Percentiles rank a stretch among this genome's conserved stretches.
phyloP scores from a whole-genome alignment of 2,329 filamentous ascomycete species.

The Gremmenia infestans region DNA sequence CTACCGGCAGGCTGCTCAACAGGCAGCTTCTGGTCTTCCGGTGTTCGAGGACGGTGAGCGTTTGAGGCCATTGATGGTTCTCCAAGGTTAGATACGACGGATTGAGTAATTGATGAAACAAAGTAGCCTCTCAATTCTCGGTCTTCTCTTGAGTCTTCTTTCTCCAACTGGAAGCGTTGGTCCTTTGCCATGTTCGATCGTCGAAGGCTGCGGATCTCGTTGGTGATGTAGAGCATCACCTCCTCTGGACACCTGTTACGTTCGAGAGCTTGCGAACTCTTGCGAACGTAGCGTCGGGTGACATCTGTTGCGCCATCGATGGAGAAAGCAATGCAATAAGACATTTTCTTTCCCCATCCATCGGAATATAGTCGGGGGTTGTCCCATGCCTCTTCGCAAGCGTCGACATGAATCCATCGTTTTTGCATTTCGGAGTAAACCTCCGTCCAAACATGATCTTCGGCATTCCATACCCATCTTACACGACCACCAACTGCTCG shows the following conservation, averaged over 20 bases:
- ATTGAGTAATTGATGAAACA: conserved; percentile 66
- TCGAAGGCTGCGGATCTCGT: conserved; percentile 83
- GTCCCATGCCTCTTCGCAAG: conserved; percentile 93
- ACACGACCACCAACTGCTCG: conserved; percentile 85
- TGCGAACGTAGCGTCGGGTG: conserved; percentile 64
- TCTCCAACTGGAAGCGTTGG: conserved; percentile 74
- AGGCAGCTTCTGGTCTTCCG: conserved; percentile 56
- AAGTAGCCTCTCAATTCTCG: conserved; percentile 70
- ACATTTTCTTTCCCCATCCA: conserved; percentile 94
- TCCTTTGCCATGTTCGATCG: conserved; percentile 82
- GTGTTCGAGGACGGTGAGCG: conserved; percentile 14
- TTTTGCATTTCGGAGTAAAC: conserved; percentile 92
- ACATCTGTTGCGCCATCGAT: conserved; percentile 73
- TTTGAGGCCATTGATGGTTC: conserved; percentile 11
- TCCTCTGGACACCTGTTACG: conserved; percentile 81
- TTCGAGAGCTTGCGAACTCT: conserved; percentile 65
- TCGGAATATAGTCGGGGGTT: conserved; percentile 88
- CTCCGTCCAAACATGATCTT: conserved; percentile 97
- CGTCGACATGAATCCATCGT: conserved; percentile 95
- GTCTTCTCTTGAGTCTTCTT: conserved; percentile 73
- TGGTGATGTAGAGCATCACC: conserved; percentile 83
- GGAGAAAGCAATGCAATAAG: conserved; percentile 95
- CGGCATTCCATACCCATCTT: conserved; percentile 96
- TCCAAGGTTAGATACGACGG: conserved; percentile 41
- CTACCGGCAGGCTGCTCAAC: conserved; percentile 50